phyloP scores from a whole-genome alignment of 1,284 basidiomycete species.

The Trichosporon ovoides region DNA sequence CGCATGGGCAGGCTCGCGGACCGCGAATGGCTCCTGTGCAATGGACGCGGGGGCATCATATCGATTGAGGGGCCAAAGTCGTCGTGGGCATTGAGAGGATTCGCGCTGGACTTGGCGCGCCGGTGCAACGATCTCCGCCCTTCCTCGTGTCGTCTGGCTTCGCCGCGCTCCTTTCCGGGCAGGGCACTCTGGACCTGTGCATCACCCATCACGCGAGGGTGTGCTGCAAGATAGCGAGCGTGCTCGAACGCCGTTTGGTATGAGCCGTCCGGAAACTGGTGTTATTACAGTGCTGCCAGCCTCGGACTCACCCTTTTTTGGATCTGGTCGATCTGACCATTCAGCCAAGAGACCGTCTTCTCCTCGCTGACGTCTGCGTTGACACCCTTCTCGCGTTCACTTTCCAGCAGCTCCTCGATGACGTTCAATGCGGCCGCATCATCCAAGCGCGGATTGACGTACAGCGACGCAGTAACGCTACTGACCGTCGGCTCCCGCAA shows the following conservation, averaged over 20 bases:
- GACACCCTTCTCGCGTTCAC: constrained; percentile 43
- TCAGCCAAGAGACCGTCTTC: constrained; percentile 28
- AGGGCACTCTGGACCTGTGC: constrained; percentile 10
- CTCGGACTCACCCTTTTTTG: constrained; percentile 31
- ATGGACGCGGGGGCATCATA: background rate
- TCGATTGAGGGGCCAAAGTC: background rate
- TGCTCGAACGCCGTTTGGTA: constrained; percentile 34
- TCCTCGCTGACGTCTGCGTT: constrained; percentile 36
- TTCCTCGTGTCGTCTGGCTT: background rate
- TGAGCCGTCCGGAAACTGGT: constrained; percentile 44
- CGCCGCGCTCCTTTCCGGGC: background rate
- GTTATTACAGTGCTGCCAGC: constrained; percentile 7
- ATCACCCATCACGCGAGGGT: constrained; percentile 19
- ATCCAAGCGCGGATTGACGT: constrained; percentile 44
- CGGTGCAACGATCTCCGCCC: constrained; percentile 14
- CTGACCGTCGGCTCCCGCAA: constrained; percentile 42
- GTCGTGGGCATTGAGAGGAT: background rate
- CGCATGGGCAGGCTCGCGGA: constrained; percentile 35
- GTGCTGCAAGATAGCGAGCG: constrained; percentile 23
- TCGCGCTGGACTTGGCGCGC: constrained; percentile 30
- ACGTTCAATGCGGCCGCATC: constrained; percentile 33
- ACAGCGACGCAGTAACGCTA: constrained; percentile 44
- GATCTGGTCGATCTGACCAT: constrained; percentile 30
- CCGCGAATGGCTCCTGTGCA: constrained; percentile 26
- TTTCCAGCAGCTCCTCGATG: constrained; percentile 45